Evolutionary conservation across 2,329 filamentous ascomycete genomes (phyloP).

Genomic region (Calonectria montana): DNA sequence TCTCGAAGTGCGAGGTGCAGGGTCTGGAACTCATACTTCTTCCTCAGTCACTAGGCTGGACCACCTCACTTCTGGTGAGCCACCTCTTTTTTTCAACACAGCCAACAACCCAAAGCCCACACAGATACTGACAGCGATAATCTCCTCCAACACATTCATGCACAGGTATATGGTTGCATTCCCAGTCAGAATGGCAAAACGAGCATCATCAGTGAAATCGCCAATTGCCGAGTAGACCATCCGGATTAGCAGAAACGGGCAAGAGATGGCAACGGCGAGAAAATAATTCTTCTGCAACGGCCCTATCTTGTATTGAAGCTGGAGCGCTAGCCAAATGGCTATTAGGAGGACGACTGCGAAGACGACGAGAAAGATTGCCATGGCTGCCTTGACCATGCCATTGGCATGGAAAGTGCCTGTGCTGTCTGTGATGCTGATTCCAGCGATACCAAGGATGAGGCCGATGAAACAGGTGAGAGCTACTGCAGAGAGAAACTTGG

Average conservation of each 20-base stretch:
- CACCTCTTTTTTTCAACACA: neutral
- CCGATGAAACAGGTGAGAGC: neutral
- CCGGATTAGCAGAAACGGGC: neutral
- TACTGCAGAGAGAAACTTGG: neutral
- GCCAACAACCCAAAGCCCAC: neutral
- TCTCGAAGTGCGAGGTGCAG: too few species aligned
- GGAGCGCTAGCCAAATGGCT: neutral
- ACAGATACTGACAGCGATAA: neutral
- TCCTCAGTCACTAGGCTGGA: too few species aligned
- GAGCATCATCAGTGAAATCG: neutral
- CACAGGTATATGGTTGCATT: neutral
- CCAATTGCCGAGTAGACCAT: neutral
- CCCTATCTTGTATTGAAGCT: neutral
- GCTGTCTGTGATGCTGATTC: neutral
- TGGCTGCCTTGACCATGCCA: neutral
- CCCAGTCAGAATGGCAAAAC: neutral
- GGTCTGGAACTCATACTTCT: too few species aligned
- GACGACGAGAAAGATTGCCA: neutral
- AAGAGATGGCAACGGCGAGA: neutral
- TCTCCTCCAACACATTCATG: neutral
- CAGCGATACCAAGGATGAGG: neutral
- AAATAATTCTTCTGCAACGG: neutral
- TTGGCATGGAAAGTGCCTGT: neutral
- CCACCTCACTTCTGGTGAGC: too few species aligned
- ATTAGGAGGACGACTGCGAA: neutral